Evolutionary conservation across 345 rosid species (phyloP).

Genomic region (Mangifera indica): DNA sequence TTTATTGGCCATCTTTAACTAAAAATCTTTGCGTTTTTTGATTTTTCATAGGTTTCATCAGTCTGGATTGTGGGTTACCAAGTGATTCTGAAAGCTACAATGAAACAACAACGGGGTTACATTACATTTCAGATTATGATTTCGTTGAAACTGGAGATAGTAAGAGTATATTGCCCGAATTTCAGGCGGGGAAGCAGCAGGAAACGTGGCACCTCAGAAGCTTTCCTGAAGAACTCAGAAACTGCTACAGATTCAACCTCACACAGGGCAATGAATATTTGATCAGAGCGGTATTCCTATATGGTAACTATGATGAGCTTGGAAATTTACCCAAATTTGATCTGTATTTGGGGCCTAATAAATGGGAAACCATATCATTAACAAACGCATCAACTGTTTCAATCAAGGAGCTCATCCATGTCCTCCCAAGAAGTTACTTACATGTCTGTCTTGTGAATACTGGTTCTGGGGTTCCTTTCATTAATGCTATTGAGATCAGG

Average conservation of each 20-base stretch:
- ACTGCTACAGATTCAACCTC: slow-evolving; percentile 30
- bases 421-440: slow-evolving; percentile 16
- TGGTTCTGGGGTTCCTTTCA: slow-evolving; percentile 49
- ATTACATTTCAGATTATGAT: slow-evolving; percentile 38
- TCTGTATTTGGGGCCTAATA: slow-evolving; percentile 48
- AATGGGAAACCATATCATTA: slow-evolving; percentile 24
- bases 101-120: slow-evolving; percentile 29
- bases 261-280: slow-evolving; percentile 24
- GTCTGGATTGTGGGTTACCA: slow-evolving; percentile 38
- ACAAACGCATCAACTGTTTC: slow-evolving; percentile 6
- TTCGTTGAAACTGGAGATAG: slow-evolving; percentile 30
- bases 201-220: slow-evolving; percentile 25
- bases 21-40: too few species aligned
- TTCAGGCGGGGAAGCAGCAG: background rate
- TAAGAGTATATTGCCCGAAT: slow-evolving; percentile 5
- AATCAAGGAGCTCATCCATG: slow-evolving; percentile 43
- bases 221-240: slow-evolving; percentile 34
- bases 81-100: slow-evolving; percentile 23
- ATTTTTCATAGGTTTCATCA: slow-evolving; percentile 29
- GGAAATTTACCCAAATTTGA: slow-evolving; percentile 25
- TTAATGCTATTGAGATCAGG: slow-evolving; percentile 54
- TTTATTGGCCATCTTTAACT: background rate
- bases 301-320: slow-evolving; percentile 35
- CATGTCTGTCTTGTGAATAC: slow-evolving; percentile 51
- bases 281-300: slow-evolving; percentile 33